Evolutionary conservation across 305 asterid species (phyloP).

Genomic region (Fraxinus ornus): DNA sequence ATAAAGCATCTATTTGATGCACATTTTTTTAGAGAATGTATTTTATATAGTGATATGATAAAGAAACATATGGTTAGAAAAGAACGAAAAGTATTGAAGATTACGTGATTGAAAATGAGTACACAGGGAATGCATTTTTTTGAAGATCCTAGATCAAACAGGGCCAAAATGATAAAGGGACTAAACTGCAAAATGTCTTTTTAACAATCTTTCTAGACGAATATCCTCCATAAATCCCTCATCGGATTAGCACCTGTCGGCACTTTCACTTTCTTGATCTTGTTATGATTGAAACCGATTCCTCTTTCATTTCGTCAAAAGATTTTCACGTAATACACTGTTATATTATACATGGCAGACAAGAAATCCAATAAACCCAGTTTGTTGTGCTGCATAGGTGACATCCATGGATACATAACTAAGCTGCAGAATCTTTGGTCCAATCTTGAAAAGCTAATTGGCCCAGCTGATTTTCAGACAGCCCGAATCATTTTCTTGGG

Average conservation of each 20-base stretch:
- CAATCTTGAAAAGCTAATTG: constrained; percentile 55
- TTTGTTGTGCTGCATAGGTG: constrained; percentile 70
- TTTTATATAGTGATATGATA: too few species aligned
- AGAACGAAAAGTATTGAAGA: too few species aligned
- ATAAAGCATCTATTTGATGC: too few species aligned
- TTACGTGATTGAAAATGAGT: too few species aligned
- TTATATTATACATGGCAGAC: constrained; percentile 20
- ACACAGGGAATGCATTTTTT: too few species aligned
- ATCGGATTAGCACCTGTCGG: neutral
- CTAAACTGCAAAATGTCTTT: too few species aligned
- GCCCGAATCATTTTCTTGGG: constrained; percentile 82
- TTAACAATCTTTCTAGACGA: neutral
- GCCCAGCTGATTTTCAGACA: constrained; percentile 58
- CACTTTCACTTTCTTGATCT: neutral
- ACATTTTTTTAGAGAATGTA: too few species aligned
- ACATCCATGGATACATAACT: constrained; percentile 66
- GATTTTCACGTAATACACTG: neutral
- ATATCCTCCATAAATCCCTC: neutral
- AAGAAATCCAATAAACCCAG: constrained; percentile 40
- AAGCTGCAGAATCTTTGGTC: constrained; percentile 76
- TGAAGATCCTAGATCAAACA: too few species aligned
- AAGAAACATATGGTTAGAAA: too few species aligned
- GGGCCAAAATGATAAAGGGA: too few species aligned
- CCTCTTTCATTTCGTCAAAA: neutral
- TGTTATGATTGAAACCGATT: neutral